phyloP scores from a whole-genome alignment of 768 basidiomycete species.

The Leccinum pellstonianum region DNA sequence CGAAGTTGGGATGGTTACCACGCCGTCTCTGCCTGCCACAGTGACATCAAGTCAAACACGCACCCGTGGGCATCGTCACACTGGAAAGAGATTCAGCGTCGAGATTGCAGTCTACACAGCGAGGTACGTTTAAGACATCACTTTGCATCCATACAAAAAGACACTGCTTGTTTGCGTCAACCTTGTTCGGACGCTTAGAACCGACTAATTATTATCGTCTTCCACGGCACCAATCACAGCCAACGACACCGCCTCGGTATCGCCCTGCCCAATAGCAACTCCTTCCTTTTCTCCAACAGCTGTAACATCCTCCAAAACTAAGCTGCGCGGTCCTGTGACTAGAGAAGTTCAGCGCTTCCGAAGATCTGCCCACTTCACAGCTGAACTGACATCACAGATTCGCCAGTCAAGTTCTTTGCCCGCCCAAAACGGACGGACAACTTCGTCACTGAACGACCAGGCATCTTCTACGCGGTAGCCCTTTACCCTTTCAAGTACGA shows the following conservation, averaged over 20 bases:
- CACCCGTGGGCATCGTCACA: constrained; percentile 9
- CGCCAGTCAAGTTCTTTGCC: constrained; percentile 81
- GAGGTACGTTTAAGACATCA: constrained; percentile 5
- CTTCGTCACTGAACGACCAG: constrained; percentile 47
- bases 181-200: constrained; percentile 2
- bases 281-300: background rate
- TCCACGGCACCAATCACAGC: constrained; percentile 20
- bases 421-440: constrained; percentile 83
- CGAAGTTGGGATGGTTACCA: constrained; percentile 2
- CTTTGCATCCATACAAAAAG: background rate
- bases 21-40: background rate
- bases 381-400: constrained; percentile 33
- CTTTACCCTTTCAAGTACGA: constrained; percentile 45
- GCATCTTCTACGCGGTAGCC: constrained; percentile 43
- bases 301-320: background rate
- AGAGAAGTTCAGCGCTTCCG: constrained; percentile 1
- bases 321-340: constrained; percentile 4
- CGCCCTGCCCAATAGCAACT: constrained; percentile 2
- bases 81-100: background rate
- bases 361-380: background rate
- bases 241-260: constrained; percentile 26
- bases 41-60: constrained; percentile 9
- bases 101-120: constrained; percentile 13
- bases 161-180: constrained; percentile 7
- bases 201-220: constrained; percentile 2